These are phyloP conservation scores for Boletus insuetus DNA, from an alignment of 768 basidiomycete genomes.

Conservation along the genomic window DNA sequence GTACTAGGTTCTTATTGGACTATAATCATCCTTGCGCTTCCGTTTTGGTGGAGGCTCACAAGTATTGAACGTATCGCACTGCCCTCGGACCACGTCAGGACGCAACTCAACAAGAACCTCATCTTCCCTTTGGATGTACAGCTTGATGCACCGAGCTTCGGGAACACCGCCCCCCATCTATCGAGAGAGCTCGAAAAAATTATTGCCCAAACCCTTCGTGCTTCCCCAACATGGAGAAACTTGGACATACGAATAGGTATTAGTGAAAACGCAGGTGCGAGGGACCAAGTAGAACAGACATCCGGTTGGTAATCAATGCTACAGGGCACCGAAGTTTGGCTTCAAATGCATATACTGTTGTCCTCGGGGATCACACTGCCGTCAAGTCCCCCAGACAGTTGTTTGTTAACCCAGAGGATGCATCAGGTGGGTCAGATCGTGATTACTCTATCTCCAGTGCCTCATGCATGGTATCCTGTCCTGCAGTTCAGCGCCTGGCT, in stretches of 20 bases:
- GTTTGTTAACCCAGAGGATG: slow-evolving; percentile 22
- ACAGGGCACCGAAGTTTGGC: slow-evolving; percentile 10
- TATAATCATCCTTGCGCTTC: slow-evolving; percentile 72
- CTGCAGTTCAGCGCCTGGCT: slow-evolving; percentile 37
- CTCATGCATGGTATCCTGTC: slow-evolving; percentile 18
- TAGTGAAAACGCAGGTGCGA: slow-evolving; percentile 36
- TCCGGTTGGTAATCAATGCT: slow-evolving; percentile 6
- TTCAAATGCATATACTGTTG: slow-evolving; percentile 22
- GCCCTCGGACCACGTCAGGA: slow-evolving; percentile 57
- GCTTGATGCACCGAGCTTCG: slow-evolving; percentile 33
- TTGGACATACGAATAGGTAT: slow-evolving; percentile 37
- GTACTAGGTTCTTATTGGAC: slow-evolving; percentile 79
- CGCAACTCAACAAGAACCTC: slow-evolving; percentile 46
- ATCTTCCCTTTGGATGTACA: slow-evolving; percentile 42
- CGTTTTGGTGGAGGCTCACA: slow-evolving; percentile 93
- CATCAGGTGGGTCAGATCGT: slow-evolving; percentile 25
- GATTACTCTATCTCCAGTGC: not conserved
- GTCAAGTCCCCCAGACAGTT: slow-evolving; percentile 21
- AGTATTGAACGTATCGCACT: slow-evolving; percentile 81
- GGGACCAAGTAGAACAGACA: not conserved
- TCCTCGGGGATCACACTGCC: slow-evolving; percentile 24
- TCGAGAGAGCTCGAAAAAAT: slow-evolving; percentile 31
- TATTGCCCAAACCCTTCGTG: slow-evolving; percentile 13
- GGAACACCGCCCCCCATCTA: not conserved
- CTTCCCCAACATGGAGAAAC: slow-evolving; percentile 41